Base-by-base conservation (phyloP, 805 yeast species). In the Zygosaccharomyces lentus region DNA sequence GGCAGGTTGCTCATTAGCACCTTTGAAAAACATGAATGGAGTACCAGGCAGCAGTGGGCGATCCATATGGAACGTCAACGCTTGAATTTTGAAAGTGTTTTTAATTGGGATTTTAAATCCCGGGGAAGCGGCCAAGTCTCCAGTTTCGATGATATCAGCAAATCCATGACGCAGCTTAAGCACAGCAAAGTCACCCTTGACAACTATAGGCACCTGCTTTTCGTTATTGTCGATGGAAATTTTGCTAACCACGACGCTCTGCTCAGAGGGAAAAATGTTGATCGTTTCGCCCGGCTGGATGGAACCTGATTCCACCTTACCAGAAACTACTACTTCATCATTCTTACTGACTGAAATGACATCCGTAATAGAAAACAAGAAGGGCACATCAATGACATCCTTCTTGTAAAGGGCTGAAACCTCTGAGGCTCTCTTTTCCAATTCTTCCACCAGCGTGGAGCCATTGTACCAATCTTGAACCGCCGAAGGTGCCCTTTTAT, bases 21-120 rank as follows among this genome's bases (percentile, higher is more conserved):
- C 89, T 49, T 90, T 75, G 66, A 89, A 88, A 43, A 87, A 63
- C 34, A 87, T 77, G 52, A 88, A 74, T 34, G 90, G 83, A 0
- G 95, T 75, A 6, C 97, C 96, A 10, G 83, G 81, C 34, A 89
- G 67, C 37, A 89, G 65, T 0, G 96, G 96, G 52, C 86, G 74
- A 29, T 73, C 73, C 54, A 77, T 67, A 46, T 84, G 84, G 54
- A 91, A 91, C 4, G 83, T 70, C 34, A 74, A 69, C 35, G 87
- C 61, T 45, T 81, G 77, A 37, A 84, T 78, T n/a, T 66, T 65
- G 51, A 80, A 75, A 41, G 69, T 72, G 41, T 72, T 73, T 2
- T 73, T 71, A 15, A 82, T 67, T 15, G 67, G 73, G 19, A 80
- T 69, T 5, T 72, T 69, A 21, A 72, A 69, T 37, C 72, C 74